Evolutionary conservation across 2,329 filamentous ascomycete species (phyloP).

Genomic region (Macrophomina phaseolina): DNA sequence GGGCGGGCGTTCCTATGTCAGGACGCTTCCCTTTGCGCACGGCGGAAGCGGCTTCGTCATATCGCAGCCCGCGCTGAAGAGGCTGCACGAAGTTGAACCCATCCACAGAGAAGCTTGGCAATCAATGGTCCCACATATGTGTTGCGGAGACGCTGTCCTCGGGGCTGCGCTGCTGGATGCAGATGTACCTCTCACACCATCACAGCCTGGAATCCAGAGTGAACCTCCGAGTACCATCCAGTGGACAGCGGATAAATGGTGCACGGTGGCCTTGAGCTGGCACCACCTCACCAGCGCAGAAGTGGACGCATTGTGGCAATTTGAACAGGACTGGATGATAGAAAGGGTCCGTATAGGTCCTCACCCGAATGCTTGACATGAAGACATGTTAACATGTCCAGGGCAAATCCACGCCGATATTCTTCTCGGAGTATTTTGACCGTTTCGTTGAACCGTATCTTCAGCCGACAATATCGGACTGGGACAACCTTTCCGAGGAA

Average conservation of each 20-base stretch:
- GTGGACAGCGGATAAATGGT: slow-evolving; percentile 50
- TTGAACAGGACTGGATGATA: slow-evolving; percentile 42
- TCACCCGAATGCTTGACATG: background rate
- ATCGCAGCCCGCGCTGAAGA: slow-evolving; percentile 47
- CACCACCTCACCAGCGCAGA: slow-evolving; percentile 37
- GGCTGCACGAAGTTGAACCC: slow-evolving; percentile 36
- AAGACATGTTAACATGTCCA: background rate
- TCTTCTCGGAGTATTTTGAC: slow-evolving; percentile 42
- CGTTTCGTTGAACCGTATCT: slow-evolving; percentile 40
- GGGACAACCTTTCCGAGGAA: slow-evolving; percentile 45
- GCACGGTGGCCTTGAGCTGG: slow-evolving; percentile 48
- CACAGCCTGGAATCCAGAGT: slow-evolving; percentile 52
- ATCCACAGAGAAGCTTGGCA: slow-evolving; percentile 42
- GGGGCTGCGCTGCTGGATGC: slow-evolving; percentile 42
- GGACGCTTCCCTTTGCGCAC: slow-evolving; percentile 48
- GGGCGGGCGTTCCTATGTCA: slow-evolving; percentile 47
- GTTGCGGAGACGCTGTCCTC: slow-evolving; percentile 47
- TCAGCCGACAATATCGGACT: slow-evolving; percentile 33
- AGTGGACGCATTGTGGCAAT: slow-evolving; percentile 39
- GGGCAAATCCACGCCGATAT: slow-evolving; percentile 41
- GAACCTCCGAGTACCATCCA: slow-evolving; percentile 49
- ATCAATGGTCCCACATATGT: slow-evolving; percentile 37
- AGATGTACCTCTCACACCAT: slow-evolving; percentile 43
- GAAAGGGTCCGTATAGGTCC: slow-evolving; percentile 29
- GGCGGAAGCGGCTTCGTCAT: slow-evolving; percentile 51